Evolutionary conservation across 139 green algal genomes (phyloP), one percentile per base, ranked within the genome.

Genomic region (Coelastrella sp.): DNA sequence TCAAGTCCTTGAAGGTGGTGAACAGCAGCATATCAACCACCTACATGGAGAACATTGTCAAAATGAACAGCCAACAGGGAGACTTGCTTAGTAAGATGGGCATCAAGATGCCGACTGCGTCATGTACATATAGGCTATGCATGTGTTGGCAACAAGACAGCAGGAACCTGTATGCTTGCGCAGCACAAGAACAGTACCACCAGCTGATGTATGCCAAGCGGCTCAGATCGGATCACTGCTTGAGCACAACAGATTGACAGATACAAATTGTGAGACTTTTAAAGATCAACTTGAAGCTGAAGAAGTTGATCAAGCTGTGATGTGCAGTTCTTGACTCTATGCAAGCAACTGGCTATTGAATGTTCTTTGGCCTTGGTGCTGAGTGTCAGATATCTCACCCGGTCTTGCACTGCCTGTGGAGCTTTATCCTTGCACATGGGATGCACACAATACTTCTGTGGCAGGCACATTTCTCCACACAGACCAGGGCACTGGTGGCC

Each of bases 401-500:
- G 30, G 53, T 9, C 17, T 15, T 19, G 2, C 21, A 21, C 17
- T 21, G 4, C 17, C 63, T 77, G 21, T 7, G 15, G 9, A 5
- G 50, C 59, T 34, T 83, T 72, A 6, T 7, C 30, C 62, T 51
- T 85, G 79, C 79, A 85, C 27, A 3, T 23, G 8, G 63, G 63
- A 37, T 76, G 60, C 72, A 79, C 57, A 21, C 68, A 83, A 41
- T 48, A 59, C 34, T 48, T 50, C 5, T 9, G 13, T 27, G 19
- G 37, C 75, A 66, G 53, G 82, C 90, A 94, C 25, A 21, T 27
- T 59, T 94, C 91, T 0, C 90, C 90, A 85, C 91, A 94, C 48
- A 94, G 62, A 19, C 76, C 67, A 2, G 89, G 91, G 86, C 91
- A 95, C 34, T 66, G 84, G 63, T 91, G 88, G 21, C 91, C 91